These are phyloP conservation scores for Garcia nutans DNA, from an alignment of 345 rosid genomes.

Conservation along the genomic window DNA sequence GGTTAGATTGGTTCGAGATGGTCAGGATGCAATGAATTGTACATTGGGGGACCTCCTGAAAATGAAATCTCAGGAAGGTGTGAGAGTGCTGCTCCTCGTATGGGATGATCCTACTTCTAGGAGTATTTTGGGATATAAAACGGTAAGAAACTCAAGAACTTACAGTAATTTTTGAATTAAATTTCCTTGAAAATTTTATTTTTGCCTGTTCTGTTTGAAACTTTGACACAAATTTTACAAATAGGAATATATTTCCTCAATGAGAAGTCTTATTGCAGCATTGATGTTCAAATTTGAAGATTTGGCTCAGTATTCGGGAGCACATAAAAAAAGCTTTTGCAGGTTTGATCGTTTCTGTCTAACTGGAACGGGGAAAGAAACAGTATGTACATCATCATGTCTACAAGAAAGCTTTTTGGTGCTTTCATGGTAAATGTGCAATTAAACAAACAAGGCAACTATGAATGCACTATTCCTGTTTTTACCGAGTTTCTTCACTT, in stretches of 20 bases:
- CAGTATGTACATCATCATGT: neutral
- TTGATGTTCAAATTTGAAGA: conserved; percentile 14
- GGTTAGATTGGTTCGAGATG: conserved; percentile 61
- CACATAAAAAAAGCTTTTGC: conserved; percentile 11
- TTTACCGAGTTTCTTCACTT: neutral
- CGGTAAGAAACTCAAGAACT: conserved; percentile 43
- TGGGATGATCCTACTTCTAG: conserved; percentile 98
- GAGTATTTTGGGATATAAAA: conserved; percentile 63
- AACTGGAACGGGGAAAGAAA: conserved; percentile 12
- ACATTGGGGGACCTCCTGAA: conserved; percentile 79
- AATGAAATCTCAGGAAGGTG: conserved; percentile 92
- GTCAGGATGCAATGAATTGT: conserved; percentile 30
- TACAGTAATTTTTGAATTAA: conserved; percentile 6
- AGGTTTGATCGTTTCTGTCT: conserved; percentile 19
- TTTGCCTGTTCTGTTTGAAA: conserved; percentile 6
- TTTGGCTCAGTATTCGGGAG: conserved; percentile 17
- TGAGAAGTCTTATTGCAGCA: conserved; percentile 18
- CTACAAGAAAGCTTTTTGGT: conserved; percentile 6
- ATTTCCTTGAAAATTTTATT: neutral
- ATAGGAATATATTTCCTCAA: neutral
- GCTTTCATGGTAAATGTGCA: neutral
- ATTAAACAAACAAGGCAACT: neutral
- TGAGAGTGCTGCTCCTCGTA: conserved; percentile 79
- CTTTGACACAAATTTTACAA: neutral
- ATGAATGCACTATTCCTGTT: neutral